These are phyloP conservation scores for Aureobasidium zeae DNA, from an alignment of 2,329 filamentous ascomycete species.

Conservation along the genomic window DNA sequence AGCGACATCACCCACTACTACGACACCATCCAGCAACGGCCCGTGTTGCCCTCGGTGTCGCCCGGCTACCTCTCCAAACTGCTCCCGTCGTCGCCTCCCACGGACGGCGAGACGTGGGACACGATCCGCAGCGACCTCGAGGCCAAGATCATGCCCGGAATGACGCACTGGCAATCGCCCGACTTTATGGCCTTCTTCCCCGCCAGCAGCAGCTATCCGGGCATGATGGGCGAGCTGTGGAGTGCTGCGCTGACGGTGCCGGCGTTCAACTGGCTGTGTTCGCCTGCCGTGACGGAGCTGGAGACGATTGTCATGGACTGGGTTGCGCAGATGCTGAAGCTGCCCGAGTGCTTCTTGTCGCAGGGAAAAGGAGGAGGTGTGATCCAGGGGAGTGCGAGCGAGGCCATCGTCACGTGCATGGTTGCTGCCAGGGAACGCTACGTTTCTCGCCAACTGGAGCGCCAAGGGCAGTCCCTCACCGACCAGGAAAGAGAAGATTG, in stretches of 20 bases:
- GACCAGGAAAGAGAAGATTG: conserved; percentile 58
- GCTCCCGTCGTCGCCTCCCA: conserved; percentile 58
- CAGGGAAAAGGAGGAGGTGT: conserved; percentile 74
- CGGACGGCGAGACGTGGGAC: conserved; percentile 62
- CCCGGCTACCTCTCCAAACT: conserved; percentile 80
- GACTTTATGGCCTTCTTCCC: conserved; percentile 97
- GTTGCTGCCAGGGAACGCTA: conserved; percentile 78
- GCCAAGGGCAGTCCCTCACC: conserved; percentile 32
- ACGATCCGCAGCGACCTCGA: conserved; percentile 78
- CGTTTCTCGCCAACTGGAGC: conserved; percentile 50
- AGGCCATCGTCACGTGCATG: conserved; percentile 78
- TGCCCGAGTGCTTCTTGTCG: conserved; percentile 67
- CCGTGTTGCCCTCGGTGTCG: conserved; percentile 66
- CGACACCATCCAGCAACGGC: conserved; percentile 58
- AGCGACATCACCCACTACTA: conserved; percentile 85
- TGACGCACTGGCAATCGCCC: conserved; percentile 91
- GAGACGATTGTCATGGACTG: conserved; percentile 92
- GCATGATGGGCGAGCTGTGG: conserved; percentile 88
- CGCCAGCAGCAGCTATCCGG: conserved; percentile 69
- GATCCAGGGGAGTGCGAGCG: conserved; percentile 86
- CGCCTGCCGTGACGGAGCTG: conserved; percentile 81
- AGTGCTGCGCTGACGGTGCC: conserved; percentile 79
- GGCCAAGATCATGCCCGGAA: conserved; percentile 75
- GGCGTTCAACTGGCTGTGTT: conserved; percentile 96
- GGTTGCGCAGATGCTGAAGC: conserved; percentile 64